Evolutionary conservation across 352 stramenopile genomes (phyloP), one percentile per base, ranked within the genome.

Genomic region (Halophytophthora batemanensis): DNA sequence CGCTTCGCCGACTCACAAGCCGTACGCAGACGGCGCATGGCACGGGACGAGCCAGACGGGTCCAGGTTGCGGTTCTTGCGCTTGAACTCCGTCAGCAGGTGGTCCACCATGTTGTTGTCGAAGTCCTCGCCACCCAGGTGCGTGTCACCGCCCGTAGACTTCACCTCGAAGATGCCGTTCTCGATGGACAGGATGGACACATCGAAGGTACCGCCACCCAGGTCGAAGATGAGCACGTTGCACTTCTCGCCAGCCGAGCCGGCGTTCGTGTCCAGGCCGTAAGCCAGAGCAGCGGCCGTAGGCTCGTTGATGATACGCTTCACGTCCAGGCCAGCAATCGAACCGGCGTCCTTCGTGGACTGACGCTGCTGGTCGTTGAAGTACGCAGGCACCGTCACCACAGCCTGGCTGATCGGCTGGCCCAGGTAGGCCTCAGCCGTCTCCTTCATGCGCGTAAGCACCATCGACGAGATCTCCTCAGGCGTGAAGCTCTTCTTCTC

Each of bases 1-100:
- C 92, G 85, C 88, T 98, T 99, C n/a, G 96, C 96, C 56, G 95
- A 93, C 82, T 99, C 96, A 81, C 95, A 99, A 23, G 93, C 93
- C 54, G 95, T 98, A 46, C 95, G 89, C 21, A 98, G 86, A 83
- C 95, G 90, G 58, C 93, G 89, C 67, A 98, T 90, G 46, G 95
- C 87, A 70, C 95, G 87, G 49, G 96, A 62, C 72, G 96, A 97
- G 14, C 61, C 54, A 8, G 61, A 87, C 33, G 97, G 86, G 69
- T 98, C 92, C 61, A 98, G 91, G 45, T 70, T 78, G 29, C 73
- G 64, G 76, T 90, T 87, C 77, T 96, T 93, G 49, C 80, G 72
- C 87, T 97, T 98, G 82, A 98, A 98, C 73, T 98, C 93, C 31
- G 87, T 71, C 13, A 97, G 64, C 53, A 97, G 88, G 83, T 97